phyloP scores from a whole-genome alignment of 371 early-diverging fungal species.

The Mortierella sp. region DNA sequence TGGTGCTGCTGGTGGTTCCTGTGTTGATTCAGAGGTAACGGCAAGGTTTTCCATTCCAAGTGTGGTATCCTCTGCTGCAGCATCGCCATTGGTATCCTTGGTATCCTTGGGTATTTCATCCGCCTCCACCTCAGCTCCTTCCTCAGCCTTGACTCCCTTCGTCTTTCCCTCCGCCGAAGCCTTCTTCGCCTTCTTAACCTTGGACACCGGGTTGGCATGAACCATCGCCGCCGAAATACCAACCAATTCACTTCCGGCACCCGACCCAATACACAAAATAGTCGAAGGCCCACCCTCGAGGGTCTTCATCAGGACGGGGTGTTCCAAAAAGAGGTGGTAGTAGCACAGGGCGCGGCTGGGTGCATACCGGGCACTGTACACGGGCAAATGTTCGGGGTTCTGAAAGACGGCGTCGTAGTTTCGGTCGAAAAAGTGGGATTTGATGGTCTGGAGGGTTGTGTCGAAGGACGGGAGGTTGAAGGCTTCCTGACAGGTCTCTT shows the following conservation, averaged over 20 bases:
- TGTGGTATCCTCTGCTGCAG: neutral
- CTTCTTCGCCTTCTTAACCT: conserved; percentile 23
- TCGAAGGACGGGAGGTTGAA: conserved; percentile 74
- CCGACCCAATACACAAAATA: conserved; percentile 84
- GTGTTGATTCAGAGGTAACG: neutral
- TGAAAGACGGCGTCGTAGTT: conserved; percentile 90
- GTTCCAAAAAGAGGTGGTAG: conserved; percentile 75
- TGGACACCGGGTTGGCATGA: conserved; percentile 49
- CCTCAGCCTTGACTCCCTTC: neutral
- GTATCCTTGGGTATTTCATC: neutral
- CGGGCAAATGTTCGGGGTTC: conserved; percentile 76
- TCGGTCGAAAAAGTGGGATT: conserved; percentile 82
- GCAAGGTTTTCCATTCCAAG: conserved; percentile 8
- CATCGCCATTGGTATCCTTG: neutral
- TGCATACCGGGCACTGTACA: conserved; percentile 89
- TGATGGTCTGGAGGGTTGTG: conserved; percentile 77
- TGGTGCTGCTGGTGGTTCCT: neutral
- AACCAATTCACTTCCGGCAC: conserved; percentile 89
- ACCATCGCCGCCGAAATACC: conserved; percentile 85
- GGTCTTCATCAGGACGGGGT: conserved; percentile 65
- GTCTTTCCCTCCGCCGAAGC: neutral
- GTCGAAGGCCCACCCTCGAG: conserved; percentile 58
- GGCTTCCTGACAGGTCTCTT: conserved; percentile 72
- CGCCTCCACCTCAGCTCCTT: neutral
- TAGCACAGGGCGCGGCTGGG: conserved; percentile 92